phyloP scores from a whole-genome alignment of 495 filamentous ascomycete species.

The Cairneyella variabilis region DNA sequence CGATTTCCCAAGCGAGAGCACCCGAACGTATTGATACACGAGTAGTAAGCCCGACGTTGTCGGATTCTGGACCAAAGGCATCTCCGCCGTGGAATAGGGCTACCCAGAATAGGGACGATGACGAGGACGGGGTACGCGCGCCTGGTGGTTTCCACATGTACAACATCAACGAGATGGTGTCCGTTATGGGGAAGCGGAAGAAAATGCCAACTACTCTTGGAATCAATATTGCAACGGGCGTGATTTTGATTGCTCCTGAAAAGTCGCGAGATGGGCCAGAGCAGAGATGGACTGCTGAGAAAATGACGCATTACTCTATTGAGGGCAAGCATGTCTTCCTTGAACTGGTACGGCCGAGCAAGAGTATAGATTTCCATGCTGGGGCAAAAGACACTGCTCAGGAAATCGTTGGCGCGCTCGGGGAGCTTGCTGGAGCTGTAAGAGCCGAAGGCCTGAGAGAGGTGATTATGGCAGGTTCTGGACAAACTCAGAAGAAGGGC shows the following conservation, averaged over 20 bases:
- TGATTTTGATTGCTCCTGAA: slow-evolving; percentile 89
- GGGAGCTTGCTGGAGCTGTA: slow-evolving; percentile 82
- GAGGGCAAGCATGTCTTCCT: slow-evolving; percentile 98
- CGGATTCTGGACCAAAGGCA: slow-evolving; percentile 40
- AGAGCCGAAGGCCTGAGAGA: slow-evolving; percentile 82
- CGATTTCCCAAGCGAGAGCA: slow-evolving; percentile 55
- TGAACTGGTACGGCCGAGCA: slow-evolving; percentile 85
- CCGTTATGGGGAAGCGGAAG: slow-evolving; percentile 90
- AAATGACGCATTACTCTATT: slow-evolving; percentile 89
- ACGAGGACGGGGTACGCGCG: slow-evolving; percentile 27
- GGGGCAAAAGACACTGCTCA: slow-evolving; percentile 95
- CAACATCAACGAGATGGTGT: slow-evolving; percentile 95
- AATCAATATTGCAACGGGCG: slow-evolving; percentile 79
- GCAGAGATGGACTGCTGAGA: slow-evolving; percentile 91
- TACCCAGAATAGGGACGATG: slow-evolving; percentile 37
- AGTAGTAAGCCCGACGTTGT: slow-evolving; percentile 35
- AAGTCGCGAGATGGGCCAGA: slow-evolving; percentile 70
- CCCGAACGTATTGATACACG: slow-evolving; percentile 50
- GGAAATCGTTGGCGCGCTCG: slow-evolving; percentile 83
- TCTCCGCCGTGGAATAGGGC: slow-evolving; percentile 58
- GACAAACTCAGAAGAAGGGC: slow-evolving; percentile 68
- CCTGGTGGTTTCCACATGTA: slow-evolving; percentile 87
- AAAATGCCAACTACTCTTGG: slow-evolving; percentile 96
- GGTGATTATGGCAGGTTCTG: slow-evolving; percentile 73
- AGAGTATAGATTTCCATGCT: slow-evolving; percentile 93